Base-by-base conservation (phyloP, 257 asterid species). In the Cordia subcordata region DNA sequence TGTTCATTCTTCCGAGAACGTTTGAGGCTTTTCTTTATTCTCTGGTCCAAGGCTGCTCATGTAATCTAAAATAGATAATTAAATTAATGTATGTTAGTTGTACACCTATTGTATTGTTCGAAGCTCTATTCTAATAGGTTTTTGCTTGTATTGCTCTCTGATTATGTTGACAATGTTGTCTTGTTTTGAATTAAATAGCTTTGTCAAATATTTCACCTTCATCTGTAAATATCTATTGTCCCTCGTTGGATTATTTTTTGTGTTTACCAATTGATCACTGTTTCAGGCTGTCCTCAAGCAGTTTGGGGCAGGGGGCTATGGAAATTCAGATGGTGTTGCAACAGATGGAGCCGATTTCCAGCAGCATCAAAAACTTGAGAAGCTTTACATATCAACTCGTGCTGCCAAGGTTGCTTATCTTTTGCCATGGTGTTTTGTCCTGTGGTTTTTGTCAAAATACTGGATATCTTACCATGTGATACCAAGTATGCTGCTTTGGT, bases 311-410 rank as follows among this genome's bases (percentile, higher is more conserved):
- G 80, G 82, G 22, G 81, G 76, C 38, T 88, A 85, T 74, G 98
- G 96, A 72, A 88, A 84, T 70, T 82, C 97, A 62, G 99, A 93
- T 64, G 65, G 62, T 72, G 72, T 74, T 65, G 73, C 53, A 64
- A 72, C 90, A 56, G 97, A 87, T 82, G 93, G 89, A 55, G 84
- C 90, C 47, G 96, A 90, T 70, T 56, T 83, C 72, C 95, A 72
- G 74, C 96, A 90, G 82, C 99, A 93, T 80, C 97, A 90, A 79
- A 93, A 90, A 68, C 94, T 93, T 37, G 99, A 93, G 81, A 87
- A 84, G 75, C 87, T 93, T 35, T 93, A 85, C 81, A 77, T 90
- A 73, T 93, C 99, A 58, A 93, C 99, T 47, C 97, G 99, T 72
- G 90, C 94, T 64, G 97, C 97, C 60, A 93, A 93, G 96, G 99